phyloP scores from a whole-genome alignment of 2,329 filamentous ascomycete species.

The Hymenoscyphus repandus region DNA sequence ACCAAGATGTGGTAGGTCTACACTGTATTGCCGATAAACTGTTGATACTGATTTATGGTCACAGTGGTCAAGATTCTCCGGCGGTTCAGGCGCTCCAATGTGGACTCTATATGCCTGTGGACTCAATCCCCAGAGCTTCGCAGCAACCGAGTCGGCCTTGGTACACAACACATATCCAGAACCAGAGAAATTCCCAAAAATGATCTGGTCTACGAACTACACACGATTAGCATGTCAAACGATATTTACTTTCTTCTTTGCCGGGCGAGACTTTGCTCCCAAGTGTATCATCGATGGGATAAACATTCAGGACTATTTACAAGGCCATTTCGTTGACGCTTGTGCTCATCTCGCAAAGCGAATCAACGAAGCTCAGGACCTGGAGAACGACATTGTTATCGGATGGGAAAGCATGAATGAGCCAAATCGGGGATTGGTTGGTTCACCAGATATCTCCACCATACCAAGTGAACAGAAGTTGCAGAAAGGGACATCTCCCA shows the following conservation, averaged over 20 bases:
- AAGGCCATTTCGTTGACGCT: constrained; percentile 77
- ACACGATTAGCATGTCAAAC: constrained; percentile 79
- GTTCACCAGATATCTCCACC: constrained; percentile 72
- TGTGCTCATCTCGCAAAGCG: constrained; percentile 74
- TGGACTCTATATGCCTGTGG: constrained; percentile 97
- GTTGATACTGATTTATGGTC: constrained; percentile 24
- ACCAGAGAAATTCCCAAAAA: constrained; percentile 85
- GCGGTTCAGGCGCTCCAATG: constrained; percentile 91
- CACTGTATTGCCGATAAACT: neutral
- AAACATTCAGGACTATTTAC: constrained; percentile 95
- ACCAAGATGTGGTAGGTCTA: constrained; percentile 85
- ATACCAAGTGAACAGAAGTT: constrained; percentile 85
- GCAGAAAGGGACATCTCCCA: constrained; percentile 89
- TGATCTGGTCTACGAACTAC: constrained; percentile 99
- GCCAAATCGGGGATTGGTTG: constrained; percentile 82
- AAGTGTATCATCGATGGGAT: constrained; percentile 91
- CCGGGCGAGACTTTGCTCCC: constrained; percentile 83
- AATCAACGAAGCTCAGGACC: constrained; percentile 83
- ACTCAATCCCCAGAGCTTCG: constrained; percentile 79
- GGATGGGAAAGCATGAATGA: constrained; percentile 98
- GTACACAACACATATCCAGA: constrained; percentile 92
- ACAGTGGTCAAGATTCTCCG: constrained; percentile 85
- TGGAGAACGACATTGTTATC: constrained; percentile 81
- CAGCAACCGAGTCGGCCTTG: constrained; percentile 81
- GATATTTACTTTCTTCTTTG: constrained; percentile 94